Percentiles rank a stretch among this genome's conserved stretches.
These are phyloP conservation scores for Acer negundo DNA, from an alignment of 345 rosid genomes.

Conservation along the genomic window DNA sequence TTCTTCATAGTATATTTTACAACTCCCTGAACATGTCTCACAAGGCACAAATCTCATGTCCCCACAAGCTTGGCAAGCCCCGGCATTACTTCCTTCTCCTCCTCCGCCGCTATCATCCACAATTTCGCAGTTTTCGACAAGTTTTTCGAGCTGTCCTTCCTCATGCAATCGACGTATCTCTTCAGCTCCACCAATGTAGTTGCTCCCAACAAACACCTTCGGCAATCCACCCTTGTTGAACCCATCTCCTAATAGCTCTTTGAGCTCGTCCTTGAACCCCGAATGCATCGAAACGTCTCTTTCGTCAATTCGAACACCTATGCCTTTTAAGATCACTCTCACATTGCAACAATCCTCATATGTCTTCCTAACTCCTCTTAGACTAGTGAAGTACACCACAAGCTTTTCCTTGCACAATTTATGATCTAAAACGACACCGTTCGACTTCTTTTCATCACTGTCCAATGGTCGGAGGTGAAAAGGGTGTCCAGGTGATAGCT, in stretches of 20 bases:
- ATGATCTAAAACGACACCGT: conserved; percentile 10
- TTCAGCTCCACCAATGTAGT: conserved; percentile 78
- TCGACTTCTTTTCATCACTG: conserved; percentile 20
- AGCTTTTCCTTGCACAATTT: conserved; percentile 45
- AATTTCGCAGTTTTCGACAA: conserved; percentile 55
- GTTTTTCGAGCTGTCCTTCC: conserved; percentile 78
- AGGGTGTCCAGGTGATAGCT: conserved; percentile 58
- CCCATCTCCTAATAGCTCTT: conserved; percentile 50
- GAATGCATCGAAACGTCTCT: conserved; percentile 92
- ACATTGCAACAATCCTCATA: conserved; percentile 81
- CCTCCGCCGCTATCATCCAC: conserved; percentile 30
- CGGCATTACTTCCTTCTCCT: conserved; percentile 29
- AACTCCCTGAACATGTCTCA: conserved; percentile 90
- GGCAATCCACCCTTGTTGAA: conserved; percentile 52
- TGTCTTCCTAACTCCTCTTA: conserved; percentile 87
- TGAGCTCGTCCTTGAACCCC: conserved; percentile 79
- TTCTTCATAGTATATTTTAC: conserved; percentile 67
- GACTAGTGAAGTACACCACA: conserved; percentile 72
- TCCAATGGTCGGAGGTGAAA: conserved; percentile 47
- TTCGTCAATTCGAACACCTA: conserved; percentile 65
- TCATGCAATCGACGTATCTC: conserved; percentile 75
- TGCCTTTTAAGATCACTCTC: conserved; percentile 56
- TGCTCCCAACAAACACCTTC: conserved; percentile 68
- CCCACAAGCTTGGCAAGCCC: conserved; percentile 83
- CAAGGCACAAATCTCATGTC: conserved; percentile 92